Evolutionary conservation across 768 basidiomycete genomes (phyloP).

Genomic region (Suillus discolor): DNA sequence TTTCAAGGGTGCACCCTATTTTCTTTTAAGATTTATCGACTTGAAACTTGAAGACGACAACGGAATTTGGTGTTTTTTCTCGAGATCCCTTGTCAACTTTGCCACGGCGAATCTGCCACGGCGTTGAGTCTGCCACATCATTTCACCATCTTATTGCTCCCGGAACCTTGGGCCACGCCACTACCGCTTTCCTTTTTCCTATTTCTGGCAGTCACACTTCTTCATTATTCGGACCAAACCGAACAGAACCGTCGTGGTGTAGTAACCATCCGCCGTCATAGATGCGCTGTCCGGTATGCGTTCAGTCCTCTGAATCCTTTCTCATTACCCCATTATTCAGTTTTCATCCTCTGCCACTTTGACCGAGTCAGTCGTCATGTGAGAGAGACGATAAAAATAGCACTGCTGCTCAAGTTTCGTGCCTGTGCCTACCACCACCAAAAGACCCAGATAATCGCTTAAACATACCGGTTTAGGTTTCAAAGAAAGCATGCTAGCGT

Average conservation of each 20-base stretch:
- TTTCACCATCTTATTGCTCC: constrained; percentile 22
- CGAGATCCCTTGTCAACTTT: neutral
- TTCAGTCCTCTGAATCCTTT: too few relatives aligned
- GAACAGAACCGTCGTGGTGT: neutral
- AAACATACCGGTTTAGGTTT: neutral
- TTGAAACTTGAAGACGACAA: neutral
- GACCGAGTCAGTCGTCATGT: neutral
- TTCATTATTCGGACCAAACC: neutral
- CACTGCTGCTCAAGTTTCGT: neutral
- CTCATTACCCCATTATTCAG: too few relatives aligned
- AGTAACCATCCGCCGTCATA: neutral
- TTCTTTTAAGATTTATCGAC: neutral
- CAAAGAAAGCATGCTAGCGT: neutral
- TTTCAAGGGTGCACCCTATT: neutral
- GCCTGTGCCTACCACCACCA: constrained; percentile 4
- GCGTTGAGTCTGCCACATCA: constrained; percentile 28
- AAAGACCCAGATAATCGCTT: neutral
- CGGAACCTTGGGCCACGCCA: constrained; percentile 21
- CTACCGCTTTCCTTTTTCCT: constrained; percentile 22
- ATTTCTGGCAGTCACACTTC: constrained; percentile 22
- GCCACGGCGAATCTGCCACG: constrained; percentile 18
- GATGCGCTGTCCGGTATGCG: neutral
- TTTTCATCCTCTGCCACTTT: too few relatives aligned
- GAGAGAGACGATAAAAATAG: neutral
- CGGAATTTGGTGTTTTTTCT: neutral